Evolutionary conservation across 768 basidiomycete genomes (phyloP), one percentile per base, ranked within the genome.

Genomic region (Aureoboletus auriporus): DNA sequence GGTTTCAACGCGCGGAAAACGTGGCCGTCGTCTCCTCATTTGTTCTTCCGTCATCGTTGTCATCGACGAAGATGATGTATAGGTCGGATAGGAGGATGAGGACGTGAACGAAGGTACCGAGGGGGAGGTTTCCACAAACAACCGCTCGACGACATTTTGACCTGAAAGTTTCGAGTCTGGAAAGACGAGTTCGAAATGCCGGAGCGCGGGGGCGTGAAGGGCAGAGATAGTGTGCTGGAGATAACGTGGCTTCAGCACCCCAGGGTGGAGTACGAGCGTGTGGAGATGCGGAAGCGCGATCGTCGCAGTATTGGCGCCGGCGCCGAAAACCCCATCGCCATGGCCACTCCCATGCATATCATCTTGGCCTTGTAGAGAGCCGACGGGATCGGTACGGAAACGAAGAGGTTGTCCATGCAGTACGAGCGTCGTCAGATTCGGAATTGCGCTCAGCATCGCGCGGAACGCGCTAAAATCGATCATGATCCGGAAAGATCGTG

Each of bases 111-210:
- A 14, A 9, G 35, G 31, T 13, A 52, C 20, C 20, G 20, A 39
- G 7, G 33, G 7, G 16, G 49, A 14, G 1, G 30, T 30, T 16
- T 60, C 60, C 16, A 55, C 42, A 28, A 65, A 65, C 36, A 65
- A 43, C 16, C 53, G 58, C 39, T 65, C 59, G 26, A 53, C 44
- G 30, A 65, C 33, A 20, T 46, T 65, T 40, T 63, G 66, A 4
- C 66, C 66, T 4, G 56, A 59, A 1, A 59, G 44, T 31, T 53
- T 61, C 2, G 63, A 63, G 39, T 67, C 65, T 8, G 64, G 66
- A 28, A 67, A 65, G 34, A 68, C 54, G 8, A 65, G 66, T 31
- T 65, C 66, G 23, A 65, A 65, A 16, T 66, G 66, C 34, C 61
- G 66, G 8, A 65, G 55, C 9, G 52, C 56, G 3, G 66, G 64